phyloP scores from a whole-genome alignment of 805 yeast genomes.

The Ogataea henricii region DNA sequence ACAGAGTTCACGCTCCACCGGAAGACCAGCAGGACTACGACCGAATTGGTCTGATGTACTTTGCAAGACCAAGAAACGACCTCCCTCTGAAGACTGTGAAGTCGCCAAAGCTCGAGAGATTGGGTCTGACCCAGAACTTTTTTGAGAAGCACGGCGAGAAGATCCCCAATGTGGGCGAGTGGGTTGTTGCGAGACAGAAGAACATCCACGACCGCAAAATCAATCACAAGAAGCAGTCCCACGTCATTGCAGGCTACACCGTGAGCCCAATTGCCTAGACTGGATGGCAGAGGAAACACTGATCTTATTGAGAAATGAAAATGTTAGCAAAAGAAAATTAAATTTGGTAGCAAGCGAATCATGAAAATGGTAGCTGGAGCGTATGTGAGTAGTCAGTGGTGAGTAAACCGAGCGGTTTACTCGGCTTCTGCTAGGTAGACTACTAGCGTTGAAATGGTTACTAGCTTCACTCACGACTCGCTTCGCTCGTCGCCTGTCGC shows the following conservation, averaged over 20 bases:
- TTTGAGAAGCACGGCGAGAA: constrained; percentile 11
- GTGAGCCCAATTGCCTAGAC: too few species aligned
- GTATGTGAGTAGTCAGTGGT: too few species aligned
- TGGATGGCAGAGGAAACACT: too few species aligned
- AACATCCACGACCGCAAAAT: constrained; percentile 9
- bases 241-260: constrained; percentile 18
- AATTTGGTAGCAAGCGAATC: too few species aligned
- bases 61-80: constrained; percentile 38
- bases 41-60: constrained; percentile 39
- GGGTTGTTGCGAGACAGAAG: constrained; percentile 21
- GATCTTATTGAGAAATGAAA: too few species aligned
- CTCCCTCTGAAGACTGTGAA: constrained; percentile 36
- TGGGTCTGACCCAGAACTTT: constrained; percentile 33
- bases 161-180: constrained; percentile 19
- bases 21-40: constrained; percentile 33
- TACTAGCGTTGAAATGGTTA: not conserved
- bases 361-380: too few species aligned
- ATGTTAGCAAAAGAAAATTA: too few species aligned
- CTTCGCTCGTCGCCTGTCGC: not conserved
- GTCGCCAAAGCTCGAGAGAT: constrained; percentile 35
- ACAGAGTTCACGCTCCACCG: constrained; percentile 40
- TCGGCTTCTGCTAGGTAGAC: too few species aligned
- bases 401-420: too few species aligned
- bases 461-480: not conserved
- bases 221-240: constrained; percentile 7